Evolutionary conservation across 805 yeast genomes (phyloP), one percentile per base, ranked within the genome.

Genomic region (Yamadazyma philogaea): DNA sequence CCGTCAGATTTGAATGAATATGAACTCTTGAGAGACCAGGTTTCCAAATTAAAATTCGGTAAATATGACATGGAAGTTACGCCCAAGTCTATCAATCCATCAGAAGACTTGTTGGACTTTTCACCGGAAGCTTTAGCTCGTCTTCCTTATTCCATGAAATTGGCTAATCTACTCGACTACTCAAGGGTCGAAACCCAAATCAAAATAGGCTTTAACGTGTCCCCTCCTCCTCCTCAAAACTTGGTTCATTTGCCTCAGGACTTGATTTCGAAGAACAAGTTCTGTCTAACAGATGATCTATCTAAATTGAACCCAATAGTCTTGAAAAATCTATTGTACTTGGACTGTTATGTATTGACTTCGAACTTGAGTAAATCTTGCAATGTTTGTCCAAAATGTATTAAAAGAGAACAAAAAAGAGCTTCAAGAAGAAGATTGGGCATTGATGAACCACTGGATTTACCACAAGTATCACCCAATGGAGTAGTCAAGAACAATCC

Each of bases 131-230:
- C 62, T n/a, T 56, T 68, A 62, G 44, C 56, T 12, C 51, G 57
- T 4, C 63, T 75, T 40, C 78, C 78, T 1, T 81, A 76, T 57
- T 66, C 71, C 42, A 50, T 85, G 40, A 59, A 64, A 19, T 67
- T 91, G 1, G 61, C 71, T 6, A 84, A 81, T 39, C 69, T 91
- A 34, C 97, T 97, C 1, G 66, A 77, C 4, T 81, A 80, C 51
- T 87, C 96, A 10, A 78, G 99, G 50, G 99, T 91, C 6, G 99
- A 91, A 64, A 91, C 97, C 12, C 99, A 93, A 65, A 87, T 93
- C 58, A 90, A 88, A 60, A 68, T 95, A 33, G 74, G 75, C 34
- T 64, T 91, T 16, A 60, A 74, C 7, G 67, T 91, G 34, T 74
- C 81, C 22, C 96, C 96, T 1, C 79, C 91, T 1, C 95, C 96